Percentiles rank a stretch among this genome's conserved stretches.
These are phyloP conservation scores for Fusarium phyllophilum DNA, from an alignment of 2,329 filamentous ascomycete species.

Conservation along the genomic window DNA sequence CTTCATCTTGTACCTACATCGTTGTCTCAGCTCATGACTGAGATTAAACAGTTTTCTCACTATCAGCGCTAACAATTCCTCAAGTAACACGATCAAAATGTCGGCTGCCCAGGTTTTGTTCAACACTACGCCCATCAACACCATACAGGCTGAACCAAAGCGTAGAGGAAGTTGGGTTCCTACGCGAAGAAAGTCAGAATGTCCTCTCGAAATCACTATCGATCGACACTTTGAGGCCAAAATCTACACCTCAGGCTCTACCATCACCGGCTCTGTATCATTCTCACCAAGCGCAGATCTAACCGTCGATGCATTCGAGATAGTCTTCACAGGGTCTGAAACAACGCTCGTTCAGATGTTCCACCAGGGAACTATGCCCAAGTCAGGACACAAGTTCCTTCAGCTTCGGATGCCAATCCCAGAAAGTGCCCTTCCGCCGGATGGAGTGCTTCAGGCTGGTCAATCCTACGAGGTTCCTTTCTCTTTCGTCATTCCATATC, in stretches of 20 bases:
- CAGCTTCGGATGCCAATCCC: constrained; percentile 30
- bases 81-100: neutral
- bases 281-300: constrained; percentile 15
- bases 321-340: constrained; percentile 17
- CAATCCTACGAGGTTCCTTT: constrained; percentile 25
- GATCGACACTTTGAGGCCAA: constrained; percentile 35
- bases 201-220: constrained; percentile 26
- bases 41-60: rapidly evolving
- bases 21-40: neutral
- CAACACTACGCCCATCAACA: neutral
- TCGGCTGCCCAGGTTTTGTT: constrained; percentile 12
- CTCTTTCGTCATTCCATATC: constrained; percentile 33
- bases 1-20: neutral
- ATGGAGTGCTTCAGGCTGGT: constrained; percentile 8
- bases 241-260: constrained; percentile 31
- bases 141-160: constrained; percentile 1
- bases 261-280: constrained; percentile 17
- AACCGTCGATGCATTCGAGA: constrained; percentile 18
- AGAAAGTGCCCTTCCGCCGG: neutral
- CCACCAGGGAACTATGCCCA: constrained; percentile 20
- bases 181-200: constrained; percentile 5
- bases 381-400: constrained; percentile 25
- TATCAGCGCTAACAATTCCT: neutral
- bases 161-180: constrained; percentile 28
- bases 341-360: constrained; percentile 19